A percentile compares a stretch with the other conserved stretches of the same genome.
Conservation (phyloP, 352 stramenopile species). For the Phytophthora sp. region DNA sequence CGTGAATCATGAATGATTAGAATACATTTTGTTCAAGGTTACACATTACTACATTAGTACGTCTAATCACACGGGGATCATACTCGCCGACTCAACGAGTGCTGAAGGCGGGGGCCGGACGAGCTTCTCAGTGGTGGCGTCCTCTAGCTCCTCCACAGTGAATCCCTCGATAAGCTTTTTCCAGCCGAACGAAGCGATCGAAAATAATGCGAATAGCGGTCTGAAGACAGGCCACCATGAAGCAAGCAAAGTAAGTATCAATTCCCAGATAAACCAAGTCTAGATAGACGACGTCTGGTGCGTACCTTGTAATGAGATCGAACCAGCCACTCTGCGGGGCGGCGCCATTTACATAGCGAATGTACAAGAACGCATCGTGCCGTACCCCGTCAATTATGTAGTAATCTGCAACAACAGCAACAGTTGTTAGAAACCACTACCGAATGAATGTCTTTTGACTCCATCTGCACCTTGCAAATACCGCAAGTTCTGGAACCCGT, state of each 20-base stretch:
- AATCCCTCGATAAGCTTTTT: constrained; percentile 67
- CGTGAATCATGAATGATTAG: constrained; percentile 1
- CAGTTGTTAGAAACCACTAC: constrained; percentile 10
- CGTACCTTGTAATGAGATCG: constrained; percentile 65
- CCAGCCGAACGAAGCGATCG: constrained; percentile 68
- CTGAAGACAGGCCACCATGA: constrained; percentile 26
- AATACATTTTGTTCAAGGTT: constrained; percentile 28
- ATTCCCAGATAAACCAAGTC: not conserved
- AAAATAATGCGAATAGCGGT: constrained; percentile 66
- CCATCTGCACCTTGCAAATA: constrained; percentile 85
- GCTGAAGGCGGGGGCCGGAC: constrained; percentile 5
- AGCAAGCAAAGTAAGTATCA: constrained; percentile 14
- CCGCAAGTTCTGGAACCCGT: constrained; percentile 93
- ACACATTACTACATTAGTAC: no score
- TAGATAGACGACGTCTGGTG: no score
- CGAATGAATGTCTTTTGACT: not conserved
- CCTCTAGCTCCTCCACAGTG: constrained; percentile 43
- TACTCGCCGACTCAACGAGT: constrained; percentile 19
- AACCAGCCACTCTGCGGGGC: constrained; percentile 67
- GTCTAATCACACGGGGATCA: constrained; percentile 37
- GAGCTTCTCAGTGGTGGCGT: constrained; percentile 31
- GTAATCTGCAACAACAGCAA: constrained; percentile 59
- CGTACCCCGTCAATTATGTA: constrained; percentile 86
- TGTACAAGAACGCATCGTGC: constrained; percentile 88
- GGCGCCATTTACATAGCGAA: constrained; percentile 84